Evolutionary conservation across 495 filamentous ascomycete genomes (phyloP).

Genomic region (Penicillium robsamsonii): DNA sequence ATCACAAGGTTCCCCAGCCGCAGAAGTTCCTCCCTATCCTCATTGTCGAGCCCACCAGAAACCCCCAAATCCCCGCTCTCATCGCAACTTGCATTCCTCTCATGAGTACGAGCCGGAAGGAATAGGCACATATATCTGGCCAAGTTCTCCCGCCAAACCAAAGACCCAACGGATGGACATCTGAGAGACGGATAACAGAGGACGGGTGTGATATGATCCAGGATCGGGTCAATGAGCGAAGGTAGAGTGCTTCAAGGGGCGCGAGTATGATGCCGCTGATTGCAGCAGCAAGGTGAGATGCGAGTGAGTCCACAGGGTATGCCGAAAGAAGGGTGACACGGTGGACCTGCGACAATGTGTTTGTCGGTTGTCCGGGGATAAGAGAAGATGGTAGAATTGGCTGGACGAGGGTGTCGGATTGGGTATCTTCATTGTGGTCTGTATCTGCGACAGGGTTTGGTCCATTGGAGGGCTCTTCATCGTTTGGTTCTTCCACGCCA

Average conservation of each 20-base stretch:
- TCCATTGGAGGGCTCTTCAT: slow-evolving; percentile 21
- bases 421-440: slow-evolving; percentile 5
- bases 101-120: slow-evolving; percentile 44
- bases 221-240: slow-evolving; percentile 45
- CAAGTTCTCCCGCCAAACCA: slow-evolving; percentile 46
- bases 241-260: slow-evolving; percentile 48
- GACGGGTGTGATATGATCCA: slow-evolving; percentile 37
- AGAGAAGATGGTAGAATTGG: slow-evolving; percentile 13
- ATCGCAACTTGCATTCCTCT: slow-evolving; percentile 46
- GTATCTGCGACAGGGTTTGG: slow-evolving; percentile 8
- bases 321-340: slow-evolving; percentile 53
- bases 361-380: slow-evolving; percentile 13
- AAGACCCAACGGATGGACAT: slow-evolving; percentile 33
- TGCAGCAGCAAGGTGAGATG: slow-evolving; percentile 43
- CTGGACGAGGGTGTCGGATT: neutral
- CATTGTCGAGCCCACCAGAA: slow-evolving; percentile 42
- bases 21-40: slow-evolving; percentile 46
- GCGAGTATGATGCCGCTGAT: slow-evolving; percentile 43
- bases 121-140: slow-evolving; percentile 39
- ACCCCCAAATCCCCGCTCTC: slow-evolving; percentile 45
- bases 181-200: slow-evolving; percentile 20
- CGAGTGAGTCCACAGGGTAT: slow-evolving; percentile 44
- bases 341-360: slow-evolving; percentile 24
- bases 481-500: slow-evolving; percentile 35
- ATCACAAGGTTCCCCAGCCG: slow-evolving; percentile 46